These are phyloP conservation scores for Phytophthora pisi DNA, from an alignment of 352 stramenopile genomes.

Conservation along the genomic window DNA sequence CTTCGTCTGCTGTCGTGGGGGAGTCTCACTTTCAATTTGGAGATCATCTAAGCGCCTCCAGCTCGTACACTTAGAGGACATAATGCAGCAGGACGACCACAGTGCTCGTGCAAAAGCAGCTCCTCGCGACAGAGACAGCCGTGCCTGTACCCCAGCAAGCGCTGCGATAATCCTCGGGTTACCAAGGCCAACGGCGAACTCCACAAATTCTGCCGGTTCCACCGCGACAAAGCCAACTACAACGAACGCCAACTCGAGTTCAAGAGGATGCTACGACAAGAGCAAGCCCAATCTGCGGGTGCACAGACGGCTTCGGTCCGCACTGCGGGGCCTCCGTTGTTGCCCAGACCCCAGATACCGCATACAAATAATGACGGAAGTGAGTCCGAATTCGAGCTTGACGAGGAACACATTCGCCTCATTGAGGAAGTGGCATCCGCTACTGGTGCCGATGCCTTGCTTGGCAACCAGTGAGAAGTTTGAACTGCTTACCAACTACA, in stretches of 20 bases:
- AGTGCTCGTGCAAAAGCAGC: not conserved
- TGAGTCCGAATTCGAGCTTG: slow-evolving; percentile 17
- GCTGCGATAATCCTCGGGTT: slow-evolving; percentile 41
- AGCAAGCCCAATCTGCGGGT: slow-evolving; percentile 1
- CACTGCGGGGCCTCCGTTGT: not conserved
- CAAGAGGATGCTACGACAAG: slow-evolving; percentile 7
- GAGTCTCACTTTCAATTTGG: slow-evolving; percentile 11
- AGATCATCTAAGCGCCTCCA: slow-evolving; percentile 3
- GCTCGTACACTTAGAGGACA: not conserved
- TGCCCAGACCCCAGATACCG: slow-evolving; percentile 4
- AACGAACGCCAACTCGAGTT: slow-evolving; percentile 25
- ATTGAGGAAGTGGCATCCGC: slow-evolving; percentile 24
- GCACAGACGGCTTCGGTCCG: not conserved
- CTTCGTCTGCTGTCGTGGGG: too few relatives aligned
- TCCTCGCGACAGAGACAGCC: not conserved
- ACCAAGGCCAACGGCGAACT: slow-evolving; percentile 50
- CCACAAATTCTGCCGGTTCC: slow-evolving; percentile 22
- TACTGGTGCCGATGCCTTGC: not conserved
- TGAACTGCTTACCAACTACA: not conserved
- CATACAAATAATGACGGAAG: not conserved
- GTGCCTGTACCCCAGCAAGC: slow-evolving; percentile 49
- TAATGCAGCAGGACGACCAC: slow-evolving; percentile 6
- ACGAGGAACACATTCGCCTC: slow-evolving; percentile 24
- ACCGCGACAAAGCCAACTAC: slow-evolving; percentile 36
- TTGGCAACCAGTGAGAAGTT: not conserved